A percentile compares a stretch with the other conserved stretches of the same genome.
These are phyloP conservation scores for Salvia hispanica DNA, from an alignment of 257 asterid genomes.

Conservation along the genomic window DNA sequence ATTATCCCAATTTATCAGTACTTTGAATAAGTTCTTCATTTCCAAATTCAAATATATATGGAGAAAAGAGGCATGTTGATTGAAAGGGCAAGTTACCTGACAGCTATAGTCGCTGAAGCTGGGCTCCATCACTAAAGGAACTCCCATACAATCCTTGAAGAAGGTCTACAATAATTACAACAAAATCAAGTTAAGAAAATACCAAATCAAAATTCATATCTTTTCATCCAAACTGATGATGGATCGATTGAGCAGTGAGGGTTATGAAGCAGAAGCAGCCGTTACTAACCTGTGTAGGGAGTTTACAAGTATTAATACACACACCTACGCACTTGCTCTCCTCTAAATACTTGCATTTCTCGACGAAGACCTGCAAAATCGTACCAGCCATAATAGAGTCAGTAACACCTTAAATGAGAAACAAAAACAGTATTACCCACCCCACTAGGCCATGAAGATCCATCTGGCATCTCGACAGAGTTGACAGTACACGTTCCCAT, in stretches of 20 bases:
- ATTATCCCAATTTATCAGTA: not conserved
- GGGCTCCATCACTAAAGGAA: constrained; percentile 84
- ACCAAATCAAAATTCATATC: not conserved
- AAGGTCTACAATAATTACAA: constrained; percentile 44
- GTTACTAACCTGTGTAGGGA: constrained; percentile 78
- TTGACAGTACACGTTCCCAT: constrained; percentile 83
- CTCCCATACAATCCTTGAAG: constrained; percentile 85
- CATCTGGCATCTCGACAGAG: constrained; percentile 65
- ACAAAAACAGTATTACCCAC: constrained; percentile 63
- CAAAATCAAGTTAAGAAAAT: not conserved
- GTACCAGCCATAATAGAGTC: constrained; percentile 1
- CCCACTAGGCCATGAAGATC: constrained; percentile 75
- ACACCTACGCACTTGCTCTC: constrained; percentile 92
- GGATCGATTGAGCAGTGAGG: not conserved
- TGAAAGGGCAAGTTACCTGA: constrained; percentile 50
- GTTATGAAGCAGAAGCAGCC: not conserved
- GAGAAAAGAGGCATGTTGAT: constrained; percentile 7
- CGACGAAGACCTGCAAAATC: constrained; percentile 65
- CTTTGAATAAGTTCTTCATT: not conserved
- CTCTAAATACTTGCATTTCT: constrained; percentile 89
- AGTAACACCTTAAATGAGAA: not conserved
- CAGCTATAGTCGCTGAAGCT: constrained; percentile 79
- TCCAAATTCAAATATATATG: not conserved
- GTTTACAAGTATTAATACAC: constrained; percentile 83
- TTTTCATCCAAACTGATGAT: not conserved